phyloP scores from a whole-genome alignment of 257 asterid species.

The Coffea canephora region DNA sequence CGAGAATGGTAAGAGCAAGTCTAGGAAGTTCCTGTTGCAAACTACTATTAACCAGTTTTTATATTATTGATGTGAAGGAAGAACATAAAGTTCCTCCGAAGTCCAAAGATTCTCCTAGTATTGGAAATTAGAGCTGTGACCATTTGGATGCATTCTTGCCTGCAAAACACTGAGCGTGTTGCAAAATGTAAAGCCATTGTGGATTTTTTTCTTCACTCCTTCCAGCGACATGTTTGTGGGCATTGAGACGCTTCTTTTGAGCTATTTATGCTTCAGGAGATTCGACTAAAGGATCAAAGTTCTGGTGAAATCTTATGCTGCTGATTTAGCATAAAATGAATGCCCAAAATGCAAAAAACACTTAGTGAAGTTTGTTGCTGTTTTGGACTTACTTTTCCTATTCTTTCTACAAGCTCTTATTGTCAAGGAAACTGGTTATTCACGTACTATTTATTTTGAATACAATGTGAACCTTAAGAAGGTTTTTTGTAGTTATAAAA shows the following conservation, averaged over 20 bases:
- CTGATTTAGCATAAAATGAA: not conserved
- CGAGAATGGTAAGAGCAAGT: not conserved
- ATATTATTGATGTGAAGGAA: not conserved
- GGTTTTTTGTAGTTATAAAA: no score
- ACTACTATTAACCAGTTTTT: not conserved
- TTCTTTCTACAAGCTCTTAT: no score
- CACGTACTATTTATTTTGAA: no score
- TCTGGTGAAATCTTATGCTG: not conserved
- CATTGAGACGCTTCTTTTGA: not conserved
- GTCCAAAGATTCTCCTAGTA: not conserved
- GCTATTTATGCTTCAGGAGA: not conserved
- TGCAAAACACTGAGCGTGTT: not conserved
- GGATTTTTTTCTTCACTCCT: not conserved
- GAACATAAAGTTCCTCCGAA: not conserved
- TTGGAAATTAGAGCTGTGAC: not conserved
- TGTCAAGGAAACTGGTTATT: no score
- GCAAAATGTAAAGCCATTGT: not conserved
- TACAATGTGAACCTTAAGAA: no score
- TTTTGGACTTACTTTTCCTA: no score
- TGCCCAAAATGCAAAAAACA: no score
- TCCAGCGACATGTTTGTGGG: not conserved
- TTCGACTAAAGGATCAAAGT: not conserved
- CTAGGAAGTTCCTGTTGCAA: not conserved
- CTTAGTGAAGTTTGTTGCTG: no score
- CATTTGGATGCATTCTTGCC: not conserved